Evolutionary conservation across 306 rosid genomes (phyloP).

Genomic region (Alnus glutinosa): DNA sequence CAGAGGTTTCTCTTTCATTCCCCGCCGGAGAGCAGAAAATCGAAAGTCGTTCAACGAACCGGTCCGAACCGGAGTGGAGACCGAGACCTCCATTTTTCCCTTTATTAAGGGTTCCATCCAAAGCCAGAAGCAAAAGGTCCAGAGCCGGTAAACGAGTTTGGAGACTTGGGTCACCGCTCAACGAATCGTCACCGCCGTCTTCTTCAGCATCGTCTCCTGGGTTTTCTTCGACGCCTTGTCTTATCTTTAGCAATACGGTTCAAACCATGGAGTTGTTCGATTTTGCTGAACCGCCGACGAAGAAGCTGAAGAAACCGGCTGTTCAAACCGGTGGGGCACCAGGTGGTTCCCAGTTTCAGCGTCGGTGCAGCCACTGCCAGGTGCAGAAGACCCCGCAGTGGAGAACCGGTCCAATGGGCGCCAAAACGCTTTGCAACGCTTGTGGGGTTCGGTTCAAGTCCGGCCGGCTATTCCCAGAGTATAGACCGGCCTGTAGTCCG

Average conservation of each 20-base stretch:
- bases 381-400: constrained; percentile 96
- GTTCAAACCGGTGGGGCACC: constrained; percentile 24
- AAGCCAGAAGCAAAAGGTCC: constrained; percentile 49
- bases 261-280: constrained; percentile 10
- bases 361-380: constrained; percentile 87
- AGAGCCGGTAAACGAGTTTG: constrained; percentile 34
- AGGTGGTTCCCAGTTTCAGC: constrained; percentile 44
- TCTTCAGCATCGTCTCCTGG: constrained; percentile 48
- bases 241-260: constrained; percentile 25
- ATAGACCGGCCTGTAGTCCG: constrained; percentile 96
- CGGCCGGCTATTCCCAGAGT: constrained; percentile 88
- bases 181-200: constrained; percentile 46
- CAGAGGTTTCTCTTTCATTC: constrained; percentile 50
- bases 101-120: constrained; percentile 43
- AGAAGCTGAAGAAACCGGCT: constrained; percentile 59
- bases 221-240: constrained; percentile 33
- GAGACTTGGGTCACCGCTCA: constrained; percentile 26
- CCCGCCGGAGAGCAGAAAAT: constrained; percentile 35
- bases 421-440: constrained; percentile 91
- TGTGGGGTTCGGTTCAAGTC: constrained; percentile 94
- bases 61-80: constrained; percentile 42
- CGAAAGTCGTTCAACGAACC: constrained; percentile 13
- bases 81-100: constrained; percentile 41
- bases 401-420: constrained; percentile 89
- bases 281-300: constrained; percentile 44